A percentile compares a stretch with the other conserved stretches of the same genome.
phyloP scores from a whole-genome alignment of 2,329 filamentous ascomycete genomes.

The Cladosporium colombiae region DNA sequence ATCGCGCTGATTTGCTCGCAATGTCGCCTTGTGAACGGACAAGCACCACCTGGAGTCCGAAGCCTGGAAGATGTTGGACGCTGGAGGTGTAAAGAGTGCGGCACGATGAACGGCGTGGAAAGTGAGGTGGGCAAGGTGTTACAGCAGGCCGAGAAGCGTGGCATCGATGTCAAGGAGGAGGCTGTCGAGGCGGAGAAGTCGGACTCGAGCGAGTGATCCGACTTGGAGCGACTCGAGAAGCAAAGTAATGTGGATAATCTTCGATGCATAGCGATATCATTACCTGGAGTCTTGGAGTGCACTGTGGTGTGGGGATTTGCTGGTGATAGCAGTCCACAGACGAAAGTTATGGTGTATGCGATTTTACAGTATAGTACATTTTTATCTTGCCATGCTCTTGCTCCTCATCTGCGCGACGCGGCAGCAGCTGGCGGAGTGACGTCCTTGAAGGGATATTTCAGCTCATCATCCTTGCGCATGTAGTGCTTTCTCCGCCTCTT shows the following conservation, averaged over 20 bases:
- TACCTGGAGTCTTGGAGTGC: not conserved
- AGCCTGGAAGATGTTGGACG: slow-evolving; percentile 75
- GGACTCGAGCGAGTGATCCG: not conserved
- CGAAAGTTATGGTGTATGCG: not conserved
- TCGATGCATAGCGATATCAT: not conserved
- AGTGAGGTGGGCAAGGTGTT: slow-evolving; percentile 74
- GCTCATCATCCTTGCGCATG: slow-evolving; percentile 77
- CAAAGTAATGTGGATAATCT: not conserved
- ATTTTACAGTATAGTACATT: not conserved
- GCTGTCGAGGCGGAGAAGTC: not conserved
- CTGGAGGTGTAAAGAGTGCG: slow-evolving; percentile 90
- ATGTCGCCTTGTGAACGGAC: slow-evolving; percentile 90
- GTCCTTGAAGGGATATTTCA: slow-evolving; percentile 65
- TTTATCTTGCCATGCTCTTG: not conserved
- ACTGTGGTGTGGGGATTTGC: not conserved
- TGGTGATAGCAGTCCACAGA: not conserved
- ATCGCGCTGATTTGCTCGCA: slow-evolving; percentile 79
- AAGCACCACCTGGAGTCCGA: slow-evolving; percentile 84
- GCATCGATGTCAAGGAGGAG: not conserved
- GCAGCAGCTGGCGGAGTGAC: slow-evolving; percentile 23
- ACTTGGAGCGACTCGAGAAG: not conserved
- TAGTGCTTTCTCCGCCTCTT: slow-evolving; percentile 91
- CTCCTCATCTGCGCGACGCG: not conserved
- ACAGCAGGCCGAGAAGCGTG: slow-evolving; percentile 30
- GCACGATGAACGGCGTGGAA: slow-evolving; percentile 76